Evolutionary conservation across 176 grass and related monocot species (phyloP).

Genomic region (Aegilops bicornis): DNA sequence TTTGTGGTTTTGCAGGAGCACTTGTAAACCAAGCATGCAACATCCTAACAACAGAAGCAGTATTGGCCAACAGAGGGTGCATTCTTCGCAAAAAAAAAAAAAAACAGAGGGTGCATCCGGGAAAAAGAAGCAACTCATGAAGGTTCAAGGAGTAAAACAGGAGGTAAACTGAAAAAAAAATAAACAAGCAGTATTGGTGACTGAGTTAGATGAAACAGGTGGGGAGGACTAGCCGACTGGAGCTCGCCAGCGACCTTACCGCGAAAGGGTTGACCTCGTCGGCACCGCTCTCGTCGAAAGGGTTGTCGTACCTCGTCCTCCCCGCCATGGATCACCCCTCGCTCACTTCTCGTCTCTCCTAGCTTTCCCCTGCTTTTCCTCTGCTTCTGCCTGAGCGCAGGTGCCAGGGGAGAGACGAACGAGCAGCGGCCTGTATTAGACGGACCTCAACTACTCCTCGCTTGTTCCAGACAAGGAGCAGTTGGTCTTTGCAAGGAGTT

Average conservation of each 20-base stretch:
- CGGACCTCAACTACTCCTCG: neutral
- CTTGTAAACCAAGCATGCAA: neutral
- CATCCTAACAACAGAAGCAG: neutral
- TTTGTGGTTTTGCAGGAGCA: neutral
- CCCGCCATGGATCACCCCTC: conserved; percentile 39
- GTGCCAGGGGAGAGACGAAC: neutral
- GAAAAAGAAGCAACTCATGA: too few species aligned
- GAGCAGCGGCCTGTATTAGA: neutral
- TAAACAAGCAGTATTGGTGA: too few species aligned
- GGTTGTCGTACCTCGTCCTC: conserved; percentile 51
- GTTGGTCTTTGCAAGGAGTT: neutral
- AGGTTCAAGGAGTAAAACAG: neutral
- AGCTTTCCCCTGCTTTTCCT: neutral
- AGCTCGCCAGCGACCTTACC: conserved; percentile 33
- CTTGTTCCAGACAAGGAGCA: neutral
- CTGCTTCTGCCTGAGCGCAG: neutral
- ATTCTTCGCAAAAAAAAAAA: too few species aligned
- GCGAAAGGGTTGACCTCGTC: conserved; percentile 62
- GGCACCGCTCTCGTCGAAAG: conserved; percentile 44
- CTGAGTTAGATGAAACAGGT: neutral
- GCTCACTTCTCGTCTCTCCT: neutral
- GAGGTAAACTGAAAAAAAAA: neutral
- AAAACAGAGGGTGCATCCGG: too few species aligned
- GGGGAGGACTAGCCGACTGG: neutral
- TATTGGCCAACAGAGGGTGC: too few species aligned